Conservation (phyloP, 1,284 basidiomycete genomes). For the Tilletia caries region DNA sequence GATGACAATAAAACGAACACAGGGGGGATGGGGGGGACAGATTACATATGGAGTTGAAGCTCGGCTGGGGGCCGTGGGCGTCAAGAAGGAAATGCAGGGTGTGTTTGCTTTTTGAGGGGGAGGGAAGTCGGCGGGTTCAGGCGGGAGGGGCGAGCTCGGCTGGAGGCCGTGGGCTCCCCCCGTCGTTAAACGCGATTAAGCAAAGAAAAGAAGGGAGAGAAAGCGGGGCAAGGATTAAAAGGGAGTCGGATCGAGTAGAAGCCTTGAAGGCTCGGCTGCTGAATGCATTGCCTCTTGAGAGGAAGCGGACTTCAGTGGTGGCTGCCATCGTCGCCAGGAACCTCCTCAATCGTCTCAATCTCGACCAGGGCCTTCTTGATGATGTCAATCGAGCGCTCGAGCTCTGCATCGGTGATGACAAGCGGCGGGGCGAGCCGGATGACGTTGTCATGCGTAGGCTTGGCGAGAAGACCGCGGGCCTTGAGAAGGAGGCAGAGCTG, state of each 20-base stretch:
- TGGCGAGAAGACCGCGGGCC: slow-evolving; percentile 82
- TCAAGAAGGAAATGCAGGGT: not conserved
- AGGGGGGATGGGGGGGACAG: too few species aligned
- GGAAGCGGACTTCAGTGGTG: slow-evolving; percentile 11
- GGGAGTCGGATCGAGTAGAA: not conserved
- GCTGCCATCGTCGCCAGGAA: slow-evolving; percentile 39
- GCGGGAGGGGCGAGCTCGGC: not conserved
- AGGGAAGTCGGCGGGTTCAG: not conserved
- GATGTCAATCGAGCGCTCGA: slow-evolving; percentile 70
- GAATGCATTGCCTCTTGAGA: too few species aligned
- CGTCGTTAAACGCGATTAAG: too few species aligned
- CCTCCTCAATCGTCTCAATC: slow-evolving; percentile 62
- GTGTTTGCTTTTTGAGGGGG: not conserved
- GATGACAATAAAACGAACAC: too few species aligned
- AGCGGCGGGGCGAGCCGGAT: slow-evolving; percentile 94
- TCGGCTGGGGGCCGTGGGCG: not conserved
- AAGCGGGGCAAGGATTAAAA: not conserved
- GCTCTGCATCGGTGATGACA: slow-evolving; percentile 81
- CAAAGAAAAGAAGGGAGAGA: too few species aligned
- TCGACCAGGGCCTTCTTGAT: slow-evolving; percentile 75
- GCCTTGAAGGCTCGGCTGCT: too few species aligned
- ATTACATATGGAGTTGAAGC: too few species aligned
- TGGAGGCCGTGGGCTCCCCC: not conserved
- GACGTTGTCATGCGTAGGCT: slow-evolving; percentile 94
- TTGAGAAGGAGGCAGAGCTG: slow-evolving; percentile 90